Conservation (phyloP, 2,329 filamentous ascomycete genomes). For the Aureobasidium pullulans region DNA sequence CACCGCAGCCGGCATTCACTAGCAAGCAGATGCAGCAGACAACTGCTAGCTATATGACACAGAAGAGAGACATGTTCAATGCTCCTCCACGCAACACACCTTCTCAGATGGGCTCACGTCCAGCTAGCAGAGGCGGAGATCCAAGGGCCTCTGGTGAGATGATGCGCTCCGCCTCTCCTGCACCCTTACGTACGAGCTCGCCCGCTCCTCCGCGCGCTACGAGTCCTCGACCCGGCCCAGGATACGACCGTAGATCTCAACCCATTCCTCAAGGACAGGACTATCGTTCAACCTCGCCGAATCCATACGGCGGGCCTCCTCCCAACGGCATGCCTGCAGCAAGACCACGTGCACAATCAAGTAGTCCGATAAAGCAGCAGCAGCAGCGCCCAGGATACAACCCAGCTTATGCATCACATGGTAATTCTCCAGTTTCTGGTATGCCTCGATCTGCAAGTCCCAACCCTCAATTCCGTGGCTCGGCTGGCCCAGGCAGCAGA, state of each 20-base stretch:
- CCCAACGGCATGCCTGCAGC: slow-evolving; percentile 12
- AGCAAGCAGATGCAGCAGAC: slow-evolving; percentile 93
- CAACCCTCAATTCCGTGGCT: slow-evolving; percentile 23
- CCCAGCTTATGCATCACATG: slow-evolving; percentile 28
- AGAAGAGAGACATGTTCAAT: slow-evolving; percentile 71
- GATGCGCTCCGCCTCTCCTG: slow-evolving; percentile 55
- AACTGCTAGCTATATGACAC: slow-evolving; percentile 76
- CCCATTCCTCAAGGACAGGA: slow-evolving; percentile 27
- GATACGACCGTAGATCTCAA: slow-evolving; percentile 20
- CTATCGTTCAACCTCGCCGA: slow-evolving; percentile 53
- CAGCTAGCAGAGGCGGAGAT: slow-evolving; percentile 49
- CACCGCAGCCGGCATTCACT: slow-evolving; percentile 86
- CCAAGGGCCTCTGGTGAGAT: slow-evolving; percentile 33
- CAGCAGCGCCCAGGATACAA: slow-evolving; percentile 23
- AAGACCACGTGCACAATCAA: slow-evolving; percentile 32
- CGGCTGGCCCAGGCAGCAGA: slow-evolving; percentile 24
- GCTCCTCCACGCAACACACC: slow-evolving; percentile 24
- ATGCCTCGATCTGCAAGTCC: slow-evolving; percentile 33
- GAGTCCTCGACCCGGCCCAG: slow-evolving; percentile 7
- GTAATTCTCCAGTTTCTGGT: slow-evolving; percentile 28
- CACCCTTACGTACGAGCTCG: slow-evolving; percentile 49
- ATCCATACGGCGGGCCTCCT: slow-evolving; percentile 47
- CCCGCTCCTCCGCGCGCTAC: slow-evolving; percentile 32
- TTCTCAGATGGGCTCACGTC: slow-evolving; percentile 38
- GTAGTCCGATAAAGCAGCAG: slow-evolving; percentile 34